Conservation (phyloP, 768 basidiomycete genomes). For the Epithele typhae region DNA sequence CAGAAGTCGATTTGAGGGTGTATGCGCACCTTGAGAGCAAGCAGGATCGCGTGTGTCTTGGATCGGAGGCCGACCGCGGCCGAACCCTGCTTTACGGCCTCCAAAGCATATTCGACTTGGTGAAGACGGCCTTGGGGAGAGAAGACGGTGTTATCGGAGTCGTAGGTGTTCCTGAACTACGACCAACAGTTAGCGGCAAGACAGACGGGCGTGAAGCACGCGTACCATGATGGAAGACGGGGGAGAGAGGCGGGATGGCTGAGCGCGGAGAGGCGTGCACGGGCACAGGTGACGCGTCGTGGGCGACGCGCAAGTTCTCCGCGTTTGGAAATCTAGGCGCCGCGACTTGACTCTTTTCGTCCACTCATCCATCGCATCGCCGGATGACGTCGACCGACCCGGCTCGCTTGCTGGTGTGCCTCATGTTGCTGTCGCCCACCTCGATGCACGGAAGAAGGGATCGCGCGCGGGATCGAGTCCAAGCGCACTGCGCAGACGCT, state of each 20-base stretch:
- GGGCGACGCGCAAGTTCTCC: conserved; percentile 23
- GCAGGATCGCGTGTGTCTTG: conserved; percentile 88
- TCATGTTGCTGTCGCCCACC: too few relatives aligned
- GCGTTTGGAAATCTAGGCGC: too few relatives aligned
- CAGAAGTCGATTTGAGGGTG: background rate
- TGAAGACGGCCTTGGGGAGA: conserved; percentile 95
- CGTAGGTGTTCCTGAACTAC: conserved; percentile 94
- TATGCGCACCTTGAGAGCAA: conserved; percentile 83
- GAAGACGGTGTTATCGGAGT: conserved; percentile 97
- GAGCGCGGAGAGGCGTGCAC: conserved; percentile 4
- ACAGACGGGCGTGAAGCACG: background rate
- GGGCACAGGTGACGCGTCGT: conserved; percentile 19
- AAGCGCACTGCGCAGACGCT: too few relatives aligned
- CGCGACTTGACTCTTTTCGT: too few relatives aligned
- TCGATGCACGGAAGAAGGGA: too few relatives aligned
- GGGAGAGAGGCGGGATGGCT: conserved; percentile 1
- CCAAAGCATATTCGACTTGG: conserved; percentile 97
- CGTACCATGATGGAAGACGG: conserved; percentile 13
- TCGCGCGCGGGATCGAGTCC: too few relatives aligned
- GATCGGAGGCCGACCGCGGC: conserved; percentile 97
- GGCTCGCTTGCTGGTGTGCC: too few relatives aligned
- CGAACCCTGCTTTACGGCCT: conserved; percentile 99
- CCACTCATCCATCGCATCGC: too few relatives aligned
- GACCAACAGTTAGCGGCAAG: background rate
- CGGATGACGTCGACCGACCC: too few relatives aligned